Conservation (phyloP, 148 eudicot genomes). For the Vaccinium myrtillus region DNA sequence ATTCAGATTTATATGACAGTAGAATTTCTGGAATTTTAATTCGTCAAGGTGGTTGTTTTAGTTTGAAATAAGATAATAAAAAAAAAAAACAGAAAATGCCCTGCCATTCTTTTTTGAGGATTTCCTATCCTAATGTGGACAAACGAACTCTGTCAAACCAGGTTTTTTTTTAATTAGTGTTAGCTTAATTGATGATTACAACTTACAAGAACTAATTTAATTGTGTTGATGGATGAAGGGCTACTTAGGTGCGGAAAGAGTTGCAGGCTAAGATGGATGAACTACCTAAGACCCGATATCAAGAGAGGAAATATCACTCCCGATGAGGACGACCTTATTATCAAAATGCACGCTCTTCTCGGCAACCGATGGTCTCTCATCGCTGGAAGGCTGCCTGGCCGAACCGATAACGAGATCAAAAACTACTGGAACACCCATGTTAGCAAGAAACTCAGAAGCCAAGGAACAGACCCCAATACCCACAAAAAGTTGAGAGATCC, state of each 20-base stretch:
- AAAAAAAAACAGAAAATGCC: background rate
- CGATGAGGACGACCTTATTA: constrained; percentile 65
- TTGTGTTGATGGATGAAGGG: constrained; percentile 27
- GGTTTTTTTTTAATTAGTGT: background rate
- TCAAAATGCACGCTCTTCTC: constrained; percentile 53
- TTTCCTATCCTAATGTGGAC: background rate
- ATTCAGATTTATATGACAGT: background rate
- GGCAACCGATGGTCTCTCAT: constrained; percentile 70
- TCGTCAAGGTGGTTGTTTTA: background rate
- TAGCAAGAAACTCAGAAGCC: constrained; percentile 38
- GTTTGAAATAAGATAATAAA: background rate
- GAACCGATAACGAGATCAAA: constrained; percentile 72
- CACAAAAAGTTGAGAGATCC: constrained; percentile 30
- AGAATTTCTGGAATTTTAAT: background rate
- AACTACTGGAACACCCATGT: constrained; percentile 73
- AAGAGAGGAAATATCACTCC: constrained; percentile 61
- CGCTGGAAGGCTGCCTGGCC: constrained; percentile 67
- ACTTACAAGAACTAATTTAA: background rate
- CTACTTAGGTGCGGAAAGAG: constrained; percentile 69
- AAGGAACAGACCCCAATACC: constrained; percentile 38
- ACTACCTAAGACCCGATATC: constrained; percentile 63
- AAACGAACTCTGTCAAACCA: background rate
- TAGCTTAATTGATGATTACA: background rate
- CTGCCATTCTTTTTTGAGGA: background rate
- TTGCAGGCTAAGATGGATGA: constrained; percentile 69